These are phyloP conservation scores for Serendipita indica DNA, from an alignment of 768 basidiomycete species.

Conservation along the genomic window DNA sequence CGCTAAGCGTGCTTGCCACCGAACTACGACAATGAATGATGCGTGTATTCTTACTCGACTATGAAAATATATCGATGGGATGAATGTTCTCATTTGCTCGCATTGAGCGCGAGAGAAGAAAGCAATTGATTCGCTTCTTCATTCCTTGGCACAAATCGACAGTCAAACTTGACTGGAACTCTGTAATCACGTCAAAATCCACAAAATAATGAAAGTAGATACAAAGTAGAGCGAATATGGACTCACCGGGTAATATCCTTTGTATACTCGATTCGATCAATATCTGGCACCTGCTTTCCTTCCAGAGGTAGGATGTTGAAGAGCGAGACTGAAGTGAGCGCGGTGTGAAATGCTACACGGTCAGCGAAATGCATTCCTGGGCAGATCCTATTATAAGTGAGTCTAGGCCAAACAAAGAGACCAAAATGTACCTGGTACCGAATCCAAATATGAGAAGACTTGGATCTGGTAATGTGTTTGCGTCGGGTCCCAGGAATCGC, in stretches of 20 bases:
- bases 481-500: constrained; percentile 17
- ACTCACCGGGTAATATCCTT: not conserved
- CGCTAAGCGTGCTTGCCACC: not conserved
- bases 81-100: too few relatives aligned
- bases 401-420: not conserved
- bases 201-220: too few relatives aligned
- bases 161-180: too few relatives aligned
- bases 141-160: too few relatives aligned
- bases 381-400: not conserved
- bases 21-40: too few relatives aligned
- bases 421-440: not conserved
- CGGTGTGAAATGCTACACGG: not conserved
- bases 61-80: too few relatives aligned
- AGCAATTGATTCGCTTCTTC: too few relatives aligned
- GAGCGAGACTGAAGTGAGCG: not conserved
- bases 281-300: not conserved
- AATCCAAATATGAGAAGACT: not conserved
- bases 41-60: too few relatives aligned
- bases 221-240: too few relatives aligned
- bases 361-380: not conserved
- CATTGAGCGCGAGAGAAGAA: too few relatives aligned
- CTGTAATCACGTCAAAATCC: too few relatives aligned
- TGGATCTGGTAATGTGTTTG: not conserved
- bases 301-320: not conserved
- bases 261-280: not conserved